Percentiles rank a stretch among this genome's conserved stretches.
Evolutionary conservation across 768 basidiomycete genomes (phyloP).

Genomic region (Rubroboletus pulcherrimus): DNA sequence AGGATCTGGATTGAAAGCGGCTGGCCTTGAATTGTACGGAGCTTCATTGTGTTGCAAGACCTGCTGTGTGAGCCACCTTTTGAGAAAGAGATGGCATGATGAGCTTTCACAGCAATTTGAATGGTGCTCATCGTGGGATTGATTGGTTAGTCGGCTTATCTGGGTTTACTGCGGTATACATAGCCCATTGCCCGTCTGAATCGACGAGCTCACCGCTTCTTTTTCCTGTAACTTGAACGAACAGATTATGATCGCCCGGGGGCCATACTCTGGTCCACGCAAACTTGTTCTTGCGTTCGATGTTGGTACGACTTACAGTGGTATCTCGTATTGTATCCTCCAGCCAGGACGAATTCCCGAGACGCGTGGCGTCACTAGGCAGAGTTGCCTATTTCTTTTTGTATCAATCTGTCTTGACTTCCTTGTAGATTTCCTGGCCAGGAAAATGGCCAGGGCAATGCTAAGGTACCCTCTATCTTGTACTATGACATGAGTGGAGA

Average conservation of each 20-base stretch:
- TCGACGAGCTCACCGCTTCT: too few relatives aligned
- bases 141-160: too few relatives aligned
- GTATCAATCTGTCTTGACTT: background rate
- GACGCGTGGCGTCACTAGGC: background rate
- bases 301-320: background rate
- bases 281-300: background rate
- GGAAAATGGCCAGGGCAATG: background rate
- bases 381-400: background rate
- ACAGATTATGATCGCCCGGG: too few relatives aligned
- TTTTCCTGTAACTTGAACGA: too few relatives aligned
- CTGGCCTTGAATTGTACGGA: background rate
- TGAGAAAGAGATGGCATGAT: background rate
- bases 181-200: too few relatives aligned
- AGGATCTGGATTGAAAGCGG: background rate
- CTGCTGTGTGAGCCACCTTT: background rate
- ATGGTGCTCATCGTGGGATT: background rate
- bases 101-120: background rate
- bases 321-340: constrained; percentile 1
- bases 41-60: background rate
- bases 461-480: constrained; percentile 5
- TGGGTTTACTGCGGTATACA: too few relatives aligned
- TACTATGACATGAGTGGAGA: constrained; percentile 1
- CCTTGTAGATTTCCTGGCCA: constrained; percentile 1
- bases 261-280: too few relatives aligned
- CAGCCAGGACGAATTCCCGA: constrained; percentile 1